phyloP scores from a whole-genome alignment of 331 rosid genomes.

The Phaseolus coccineus region DNA sequence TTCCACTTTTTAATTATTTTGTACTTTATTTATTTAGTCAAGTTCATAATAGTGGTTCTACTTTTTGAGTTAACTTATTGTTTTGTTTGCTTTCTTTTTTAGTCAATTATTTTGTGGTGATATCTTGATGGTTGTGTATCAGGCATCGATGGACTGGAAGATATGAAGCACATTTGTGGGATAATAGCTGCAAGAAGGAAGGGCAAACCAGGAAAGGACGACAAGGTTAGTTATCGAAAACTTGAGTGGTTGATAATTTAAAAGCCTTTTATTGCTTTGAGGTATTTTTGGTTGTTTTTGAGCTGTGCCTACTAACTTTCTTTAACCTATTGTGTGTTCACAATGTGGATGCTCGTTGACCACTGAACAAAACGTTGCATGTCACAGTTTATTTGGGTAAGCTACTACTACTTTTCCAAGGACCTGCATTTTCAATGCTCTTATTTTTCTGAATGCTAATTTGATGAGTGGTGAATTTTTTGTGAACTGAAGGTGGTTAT shows the following conservation, averaged over 20 bases:
- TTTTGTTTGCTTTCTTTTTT: neutral
- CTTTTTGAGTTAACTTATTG: neutral
- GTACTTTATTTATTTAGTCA: neutral
- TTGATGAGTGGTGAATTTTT: slow-evolving; percentile 4
- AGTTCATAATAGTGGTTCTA: neutral
- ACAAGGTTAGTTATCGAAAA: slow-evolving; percentile 73
- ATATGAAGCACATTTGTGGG: slow-evolving; percentile 99
- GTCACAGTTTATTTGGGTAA: slow-evolving; percentile 81
- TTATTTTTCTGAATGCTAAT: neutral
- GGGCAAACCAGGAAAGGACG: slow-evolving; percentile 99
- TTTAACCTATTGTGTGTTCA: slow-evolving; percentile 52
- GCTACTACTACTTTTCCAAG: slow-evolving; percentile 38
- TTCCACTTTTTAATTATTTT: neutral
- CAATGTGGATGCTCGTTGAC: slow-evolving; percentile 47
- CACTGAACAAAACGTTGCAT: slow-evolving; percentile 50
- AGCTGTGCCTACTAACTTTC: slow-evolving; percentile 47
- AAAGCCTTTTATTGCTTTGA: slow-evolving; percentile 4
- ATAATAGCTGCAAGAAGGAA: slow-evolving; percentile 97
- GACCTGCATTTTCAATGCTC: neutral
- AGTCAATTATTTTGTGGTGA: neutral
- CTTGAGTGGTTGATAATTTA: neutral
- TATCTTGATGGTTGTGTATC: neutral
- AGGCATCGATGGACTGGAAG: slow-evolving; percentile 99
- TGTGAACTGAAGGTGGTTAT: slow-evolving; percentile 76
- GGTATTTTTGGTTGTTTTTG: slow-evolving; percentile 28